phyloP scores from a whole-genome alignment of 768 basidiomycete genomes.

The Pleurotus pulmonarius region DNA sequence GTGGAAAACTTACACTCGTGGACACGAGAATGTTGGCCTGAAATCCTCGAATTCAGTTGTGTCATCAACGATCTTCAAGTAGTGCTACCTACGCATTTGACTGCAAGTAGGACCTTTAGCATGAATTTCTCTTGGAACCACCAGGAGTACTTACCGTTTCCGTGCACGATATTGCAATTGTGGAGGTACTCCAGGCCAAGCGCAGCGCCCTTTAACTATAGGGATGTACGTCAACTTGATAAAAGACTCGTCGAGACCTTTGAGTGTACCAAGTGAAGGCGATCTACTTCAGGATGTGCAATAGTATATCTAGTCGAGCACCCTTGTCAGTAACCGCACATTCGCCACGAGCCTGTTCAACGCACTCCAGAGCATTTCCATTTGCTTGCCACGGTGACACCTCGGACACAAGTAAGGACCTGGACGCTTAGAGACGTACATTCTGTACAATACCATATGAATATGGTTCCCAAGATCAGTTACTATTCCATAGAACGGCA shows the following conservation, averaged over 20 bases:
- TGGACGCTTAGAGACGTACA: no score
- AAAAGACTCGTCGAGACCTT: not conserved
- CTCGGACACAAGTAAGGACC: constrained; percentile 20
- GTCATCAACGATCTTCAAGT: not conserved
- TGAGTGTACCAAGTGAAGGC: constrained; percentile 36
- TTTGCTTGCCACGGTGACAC: constrained; percentile 63
- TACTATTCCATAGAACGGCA: constrained; percentile 55
- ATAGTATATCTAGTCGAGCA: constrained; percentile 17
- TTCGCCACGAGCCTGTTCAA: not conserved
- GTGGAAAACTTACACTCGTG: constrained; percentile 29
- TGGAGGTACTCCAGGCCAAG: constrained; percentile 58
- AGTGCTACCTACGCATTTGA: constrained; percentile 52
- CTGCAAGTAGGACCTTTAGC: constrained; percentile 20
- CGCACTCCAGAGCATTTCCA: constrained; percentile 52
- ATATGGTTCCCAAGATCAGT: constrained; percentile 48
- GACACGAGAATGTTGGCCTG: constrained; percentile 61
- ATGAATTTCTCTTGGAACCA: no score
- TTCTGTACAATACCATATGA: constrained; percentile 35
- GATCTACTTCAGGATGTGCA: constrained; percentile 31
- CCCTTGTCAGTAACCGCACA: not conserved
- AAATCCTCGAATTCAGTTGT: not conserved
- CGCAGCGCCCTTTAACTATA: constrained; percentile 49
- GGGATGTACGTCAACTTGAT: not conserved
- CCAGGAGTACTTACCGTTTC: constrained; percentile 44
- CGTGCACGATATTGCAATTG: constrained; percentile 47